Evolutionary conservation across 148 eudicot species (phyloP), one percentile per base, ranked within the genome.

Genomic region (Nepenthes gracilis): DNA sequence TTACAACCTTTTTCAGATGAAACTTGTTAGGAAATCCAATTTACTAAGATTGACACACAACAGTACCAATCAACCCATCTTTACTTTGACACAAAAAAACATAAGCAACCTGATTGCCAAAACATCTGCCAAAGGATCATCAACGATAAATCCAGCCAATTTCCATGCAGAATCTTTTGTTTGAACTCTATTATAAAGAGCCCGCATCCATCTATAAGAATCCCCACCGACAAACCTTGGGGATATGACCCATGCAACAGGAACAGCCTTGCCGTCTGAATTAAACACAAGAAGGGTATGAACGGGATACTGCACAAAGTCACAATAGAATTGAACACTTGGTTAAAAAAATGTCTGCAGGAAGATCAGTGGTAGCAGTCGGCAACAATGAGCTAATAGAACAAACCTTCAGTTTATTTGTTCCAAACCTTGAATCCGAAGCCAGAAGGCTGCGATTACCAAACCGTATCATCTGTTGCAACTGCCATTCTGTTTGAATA

Each of bases 401-500:
- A 58, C 79, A 64, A 32, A 92, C 98, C 98, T 92, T 84, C 60
- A 88, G 61, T 70, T 88, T 92, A 73, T 88, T 70, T 32, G 83
- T 77, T 37, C 94, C 98, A 62, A 92, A 88, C 69, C 78, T 81
- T 7, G 91, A 88, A 81, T 85, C 80, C 69, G 84, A 83, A 67
- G 81, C 88, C 65, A 92, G 60, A 33, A 92, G 94, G 62, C 88
- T 66, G 55, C 73, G 74, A 71, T 88, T 88, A 32, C 98, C 98
- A 80, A 85, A 92, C 50, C 78, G 90, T 59, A 88, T 80, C 98
- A 92, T 77, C 65, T 88, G 98, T 51, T 92, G 98, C 88, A 92
- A 73, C 69, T 92, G 98, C 98, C 98, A 92, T 63, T 92, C 98
- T 35, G 94, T 80, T 70, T 92, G 96, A 69, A 92, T 82, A 55